Percentiles rank a stretch among this genome's conserved stretches.
phyloP scores from a whole-genome alignment of 1,284 basidiomycete genomes.

The Leccinum colubrinum region DNA sequence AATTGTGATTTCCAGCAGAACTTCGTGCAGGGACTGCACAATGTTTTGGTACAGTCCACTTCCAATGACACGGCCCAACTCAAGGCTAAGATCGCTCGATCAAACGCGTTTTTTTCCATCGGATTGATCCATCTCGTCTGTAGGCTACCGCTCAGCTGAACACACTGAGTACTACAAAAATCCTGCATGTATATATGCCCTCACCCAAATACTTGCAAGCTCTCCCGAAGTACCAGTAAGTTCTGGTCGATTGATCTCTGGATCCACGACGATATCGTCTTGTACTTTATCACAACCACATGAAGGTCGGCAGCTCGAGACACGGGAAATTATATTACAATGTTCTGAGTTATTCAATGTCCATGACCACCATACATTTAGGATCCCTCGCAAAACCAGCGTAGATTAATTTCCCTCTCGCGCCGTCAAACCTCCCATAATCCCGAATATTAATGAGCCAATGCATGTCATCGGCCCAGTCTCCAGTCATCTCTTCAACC shows the following conservation, averaged over 20 bases:
- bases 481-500: no score
- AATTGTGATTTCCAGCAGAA: slow-evolving; percentile 43
- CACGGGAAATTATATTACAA: no score
- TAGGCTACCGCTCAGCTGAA: slow-evolving; percentile 93
- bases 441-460: neutral
- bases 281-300: neutral
- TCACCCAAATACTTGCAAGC: slow-evolving; percentile 86
- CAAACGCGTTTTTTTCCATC: slow-evolving; percentile 19
- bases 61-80: slow-evolving; percentile 85
- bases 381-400: neutral
- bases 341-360: neutral
- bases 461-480: neutral
- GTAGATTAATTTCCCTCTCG: neutral
- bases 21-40: slow-evolving; percentile 78
- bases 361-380: neutral
- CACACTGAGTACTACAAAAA: slow-evolving; percentile 91
- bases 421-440: no score
- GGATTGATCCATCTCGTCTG: slow-evolving; percentile 5
- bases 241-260: slow-evolving; percentile 18
- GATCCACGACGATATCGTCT: slow-evolving; percentile 8
- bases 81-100: slow-evolving; percentile 59
- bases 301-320: no score
- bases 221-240: slow-evolving; percentile 74
- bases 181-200: slow-evolving; percentile 86
- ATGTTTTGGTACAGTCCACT: slow-evolving; percentile 81